Evolutionary conservation across 2,329 filamentous ascomycete species (phyloP).

Genomic region (Aspergillus ochraceoroseus): DNA sequence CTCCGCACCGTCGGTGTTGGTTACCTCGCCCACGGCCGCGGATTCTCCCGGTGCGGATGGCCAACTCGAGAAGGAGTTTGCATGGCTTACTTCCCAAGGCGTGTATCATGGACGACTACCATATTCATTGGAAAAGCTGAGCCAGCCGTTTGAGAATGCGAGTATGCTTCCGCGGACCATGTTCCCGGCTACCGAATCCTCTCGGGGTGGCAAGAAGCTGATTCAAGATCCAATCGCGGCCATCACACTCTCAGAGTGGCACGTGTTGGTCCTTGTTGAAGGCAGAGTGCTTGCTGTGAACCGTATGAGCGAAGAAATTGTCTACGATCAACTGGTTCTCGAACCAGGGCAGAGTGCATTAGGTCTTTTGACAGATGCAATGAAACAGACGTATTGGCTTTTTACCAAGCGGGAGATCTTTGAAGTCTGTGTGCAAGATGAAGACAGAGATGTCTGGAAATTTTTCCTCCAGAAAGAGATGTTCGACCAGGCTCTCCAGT

Average conservation of each 20-base stretch:
- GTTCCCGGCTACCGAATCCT: slow-evolving; percentile 63
- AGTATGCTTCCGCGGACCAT: slow-evolving; percentile 71
- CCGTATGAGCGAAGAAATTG: slow-evolving; percentile 74
- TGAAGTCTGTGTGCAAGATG: slow-evolving; percentile 84
- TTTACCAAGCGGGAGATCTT: slow-evolving; percentile 89
- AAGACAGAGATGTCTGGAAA: slow-evolving; percentile 90
- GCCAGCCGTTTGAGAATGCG: slow-evolving; percentile 70
- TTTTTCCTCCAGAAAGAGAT: slow-evolving; percentile 82
- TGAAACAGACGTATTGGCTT: slow-evolving; percentile 96
- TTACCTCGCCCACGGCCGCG: slow-evolving; percentile 68
- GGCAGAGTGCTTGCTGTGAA: slow-evolving; percentile 80
- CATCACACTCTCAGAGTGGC: slow-evolving; percentile 87
- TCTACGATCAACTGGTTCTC: slow-evolving; percentile 83
- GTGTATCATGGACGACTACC: slow-evolving; percentile 80
- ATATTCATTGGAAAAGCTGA: slow-evolving; percentile 62
- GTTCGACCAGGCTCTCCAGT: slow-evolving; percentile 81
- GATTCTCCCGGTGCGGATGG: slow-evolving; percentile 54
- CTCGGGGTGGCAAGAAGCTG: slow-evolving; percentile 59
- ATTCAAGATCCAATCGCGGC: slow-evolving; percentile 70
- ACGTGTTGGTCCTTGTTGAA: slow-evolving; percentile 78
- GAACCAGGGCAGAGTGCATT: slow-evolving; percentile 72
- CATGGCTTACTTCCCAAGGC: slow-evolving; percentile 84
- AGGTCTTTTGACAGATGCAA: slow-evolving; percentile 81
- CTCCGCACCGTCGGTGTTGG: slow-evolving; percentile 61
- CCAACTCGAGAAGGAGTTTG: slow-evolving; percentile 60